Evolutionary conservation across 2,329 filamentous ascomycete species (phyloP), one percentile per base, ranked within the genome.

Genomic region (Dothiorella sarmentorum): DNA sequence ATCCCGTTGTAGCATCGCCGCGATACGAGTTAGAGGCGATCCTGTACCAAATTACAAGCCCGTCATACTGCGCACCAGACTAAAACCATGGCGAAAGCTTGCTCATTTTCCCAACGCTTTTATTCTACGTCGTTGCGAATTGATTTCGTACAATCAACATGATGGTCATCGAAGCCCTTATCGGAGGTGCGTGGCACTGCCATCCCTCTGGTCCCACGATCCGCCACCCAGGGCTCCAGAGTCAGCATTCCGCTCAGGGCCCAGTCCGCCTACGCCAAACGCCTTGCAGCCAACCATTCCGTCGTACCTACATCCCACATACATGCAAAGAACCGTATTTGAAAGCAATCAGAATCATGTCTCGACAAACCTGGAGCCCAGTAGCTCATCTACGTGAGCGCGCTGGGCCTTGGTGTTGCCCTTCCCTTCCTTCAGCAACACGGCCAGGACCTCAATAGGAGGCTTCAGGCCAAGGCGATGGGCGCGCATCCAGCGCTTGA

Each of bases 401-500:
- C 79, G 80, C 73, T 94, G 83, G 31, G 81, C 72, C 29, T 76
- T 79, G 31, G 71, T 66, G 31, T 80, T 81, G 0, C 79, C 80
- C 55, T 73, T 82, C 4, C 82, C 76, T 68, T 91, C 87, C 68
- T 85, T 87, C 57, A 96, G 67, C 45, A 97, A 75, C 15, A 97
- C 89, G 0, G 91, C 90, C 4, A 97, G 80, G 3, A 97, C 91
- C 72, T 97, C 93, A 24, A 96, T 82, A 0, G 94, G 93, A 1
- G 94, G 94, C 29, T 87, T 82, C n/a, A 99, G 79, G 3, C 88
- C 87, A n/a, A 99, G 78, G 58, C 80, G 81, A 56, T 96, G 82
- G 4, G 94, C 94, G 44, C 94, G 85, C 69, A 89, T 84, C 94
- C 94, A 99, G 31, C 94, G 87, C 76, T 88, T 90, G 65, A 88